Evolutionary conservation across 2,329 filamentous ascomycete genomes (phyloP).

Genomic region (Lasiodiplodia gonubiensis): DNA sequence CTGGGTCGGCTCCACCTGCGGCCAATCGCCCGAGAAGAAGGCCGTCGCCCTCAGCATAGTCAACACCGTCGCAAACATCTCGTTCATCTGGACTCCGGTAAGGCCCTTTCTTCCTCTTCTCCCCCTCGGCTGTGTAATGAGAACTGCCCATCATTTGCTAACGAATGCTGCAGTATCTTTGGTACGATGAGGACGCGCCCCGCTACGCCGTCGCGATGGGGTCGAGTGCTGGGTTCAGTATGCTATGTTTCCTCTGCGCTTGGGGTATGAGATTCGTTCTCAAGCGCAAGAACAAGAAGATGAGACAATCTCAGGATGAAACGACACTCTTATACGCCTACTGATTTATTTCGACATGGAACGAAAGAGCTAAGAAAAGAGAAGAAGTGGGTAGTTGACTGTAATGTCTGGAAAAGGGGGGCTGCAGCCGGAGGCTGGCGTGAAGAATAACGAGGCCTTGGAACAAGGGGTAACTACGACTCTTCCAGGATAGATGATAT

Average conservation of each 20-base stretch:
- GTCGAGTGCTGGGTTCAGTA: constrained; percentile 41
- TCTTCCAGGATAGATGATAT: too few species aligned
- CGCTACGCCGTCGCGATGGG: constrained; percentile 41
- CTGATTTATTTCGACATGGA: constrained; percentile 28
- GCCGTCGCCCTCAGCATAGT: constrained; percentile 51
- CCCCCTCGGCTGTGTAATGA: too few species aligned
- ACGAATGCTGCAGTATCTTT: constrained; percentile 37
- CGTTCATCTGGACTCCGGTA: constrained; percentile 44
- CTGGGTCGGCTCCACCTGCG: constrained; percentile 50
- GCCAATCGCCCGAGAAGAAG: constrained; percentile 52
- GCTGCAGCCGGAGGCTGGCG: not conserved
- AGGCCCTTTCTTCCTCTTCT: not conserved
- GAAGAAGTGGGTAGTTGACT: too few species aligned
- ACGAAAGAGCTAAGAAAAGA: not conserved
- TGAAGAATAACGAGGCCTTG: too few species aligned
- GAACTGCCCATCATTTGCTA: not conserved
- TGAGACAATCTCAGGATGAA: constrained; percentile 37
- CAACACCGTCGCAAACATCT: constrained; percentile 49
- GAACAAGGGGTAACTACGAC: too few species aligned
- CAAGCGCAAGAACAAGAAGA: constrained; percentile 41
- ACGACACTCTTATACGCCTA: constrained; percentile 41
- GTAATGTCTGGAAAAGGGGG: too few species aligned
- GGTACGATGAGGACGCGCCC: constrained; percentile 41
- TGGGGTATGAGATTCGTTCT: constrained; percentile 42
- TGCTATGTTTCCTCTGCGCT: constrained; percentile 39